Conservation (phyloP, 78 protist species). For the slime mould (Dictyostelium discoideum) region DNA sequence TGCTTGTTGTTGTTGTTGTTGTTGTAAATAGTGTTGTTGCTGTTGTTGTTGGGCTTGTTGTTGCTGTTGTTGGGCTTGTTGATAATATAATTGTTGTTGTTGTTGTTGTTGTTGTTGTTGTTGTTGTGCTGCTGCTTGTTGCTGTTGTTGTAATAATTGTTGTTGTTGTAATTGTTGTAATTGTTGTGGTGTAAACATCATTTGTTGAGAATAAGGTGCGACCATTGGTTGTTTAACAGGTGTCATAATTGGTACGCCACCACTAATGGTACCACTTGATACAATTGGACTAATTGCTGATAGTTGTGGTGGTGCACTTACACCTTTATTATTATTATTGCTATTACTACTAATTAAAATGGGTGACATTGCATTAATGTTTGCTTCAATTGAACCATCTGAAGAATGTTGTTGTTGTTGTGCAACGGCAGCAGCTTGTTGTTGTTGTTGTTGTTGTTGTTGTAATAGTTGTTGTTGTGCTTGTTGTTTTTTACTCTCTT, state of each 20-base stretch:
- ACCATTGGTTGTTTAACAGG: neutral
- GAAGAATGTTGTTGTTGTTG: neutral
- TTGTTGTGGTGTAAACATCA: neutral
- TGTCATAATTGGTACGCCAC: neutral
- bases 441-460: neutral
- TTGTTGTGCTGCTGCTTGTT: neutral
- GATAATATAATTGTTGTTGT: neutral
- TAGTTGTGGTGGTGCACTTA: neutral
- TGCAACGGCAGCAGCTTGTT: neutral
- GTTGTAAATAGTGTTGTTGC: neutral
- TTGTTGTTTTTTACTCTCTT: neutral
- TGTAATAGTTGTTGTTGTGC: neutral
- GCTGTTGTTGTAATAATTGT: neutral
- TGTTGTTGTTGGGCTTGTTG: neutral
- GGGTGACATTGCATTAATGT: slow-evolving; percentile 11
- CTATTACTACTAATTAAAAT: neutral
- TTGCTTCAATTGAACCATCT: neutral
- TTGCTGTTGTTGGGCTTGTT: neutral
- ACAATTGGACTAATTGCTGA: neutral
- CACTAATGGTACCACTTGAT: neutral
- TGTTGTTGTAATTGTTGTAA: neutral
- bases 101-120: neutral
- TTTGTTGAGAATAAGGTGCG: neutral
- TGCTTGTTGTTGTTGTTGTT: neutral
- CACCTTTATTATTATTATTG: neutral